Evolutionary conservation across 2,329 filamentous ascomycete genomes (phyloP).

Genomic region (Botryotinia narcissicola): DNA sequence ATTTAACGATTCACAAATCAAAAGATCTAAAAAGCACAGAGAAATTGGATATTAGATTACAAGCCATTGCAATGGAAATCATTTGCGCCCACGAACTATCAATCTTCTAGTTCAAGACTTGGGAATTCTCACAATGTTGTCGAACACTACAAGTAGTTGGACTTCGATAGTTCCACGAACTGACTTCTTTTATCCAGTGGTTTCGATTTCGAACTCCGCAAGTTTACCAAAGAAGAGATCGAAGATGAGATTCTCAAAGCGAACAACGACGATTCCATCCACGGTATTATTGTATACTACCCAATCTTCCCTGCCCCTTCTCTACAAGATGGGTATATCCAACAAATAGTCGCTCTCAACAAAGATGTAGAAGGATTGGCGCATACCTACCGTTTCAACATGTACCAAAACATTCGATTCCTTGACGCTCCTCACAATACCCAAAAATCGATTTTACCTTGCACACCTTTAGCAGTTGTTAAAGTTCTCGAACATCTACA

Average conservation of each 20-base stretch:
- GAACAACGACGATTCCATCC: conserved; percentile 73
- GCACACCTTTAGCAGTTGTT: conserved; percentile 91
- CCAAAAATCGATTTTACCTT: conserved; percentile 90
- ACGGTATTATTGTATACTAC: conserved; percentile 96
- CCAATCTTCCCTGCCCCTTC: conserved; percentile 83
- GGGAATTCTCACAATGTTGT: neutral
- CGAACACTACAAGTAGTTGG: neutral
- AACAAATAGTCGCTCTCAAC: conserved; percentile 83
- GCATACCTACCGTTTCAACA: conserved; percentile 95
- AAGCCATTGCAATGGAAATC: neutral
- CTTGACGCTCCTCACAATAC: conserved; percentile 73
- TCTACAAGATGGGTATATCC: conserved; percentile 88
- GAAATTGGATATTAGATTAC: neutral
- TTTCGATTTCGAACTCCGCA: conserved; percentile 82
- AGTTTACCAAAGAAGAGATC: conserved; percentile 80
- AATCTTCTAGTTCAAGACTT: neutral
- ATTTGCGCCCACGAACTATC: neutral
- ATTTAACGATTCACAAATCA: neutral
- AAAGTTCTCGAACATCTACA: conserved; percentile 95
- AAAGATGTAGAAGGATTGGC: conserved; percentile 97
- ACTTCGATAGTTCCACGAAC: neutral
- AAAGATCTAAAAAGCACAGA: neutral
- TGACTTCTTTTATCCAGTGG: conserved; percentile 54
- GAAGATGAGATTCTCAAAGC: conserved; percentile 85
- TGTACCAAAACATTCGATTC: conserved; percentile 98